Percentiles rank a stretch among this genome's conserved stretches.
Evolutionary conservation across 768 basidiomycete genomes (phyloP).

Genomic region (Tricholoma flavovirens): DNA sequence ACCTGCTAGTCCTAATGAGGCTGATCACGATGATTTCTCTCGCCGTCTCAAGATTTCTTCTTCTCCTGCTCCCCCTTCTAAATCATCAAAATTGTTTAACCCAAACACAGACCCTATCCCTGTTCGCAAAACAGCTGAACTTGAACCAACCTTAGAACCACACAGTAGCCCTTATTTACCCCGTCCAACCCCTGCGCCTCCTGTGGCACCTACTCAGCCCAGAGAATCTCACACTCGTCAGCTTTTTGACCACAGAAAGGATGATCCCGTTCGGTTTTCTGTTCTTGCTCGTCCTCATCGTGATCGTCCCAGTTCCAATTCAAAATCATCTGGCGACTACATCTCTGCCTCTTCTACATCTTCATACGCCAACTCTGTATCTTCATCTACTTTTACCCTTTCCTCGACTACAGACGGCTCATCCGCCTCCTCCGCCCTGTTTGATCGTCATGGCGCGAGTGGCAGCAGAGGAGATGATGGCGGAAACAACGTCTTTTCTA

Average conservation of each 20-base stretch:
- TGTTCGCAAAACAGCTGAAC: conserved; percentile 55
- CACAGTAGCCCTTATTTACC: conserved; percentile 44
- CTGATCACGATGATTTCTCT: conserved; percentile 70
- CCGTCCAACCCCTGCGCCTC: conserved; percentile 26
- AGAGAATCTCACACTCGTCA: conserved; percentile 40
- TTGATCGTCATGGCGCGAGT: conserved; percentile 45
- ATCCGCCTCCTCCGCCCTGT: conserved; percentile 64
- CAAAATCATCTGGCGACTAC: conserved; percentile 62
- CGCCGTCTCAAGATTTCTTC: conserved; percentile 65
- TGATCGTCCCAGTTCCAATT: conserved; percentile 42
- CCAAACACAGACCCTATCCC: conserved; percentile 67
- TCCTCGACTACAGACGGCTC: conserved; percentile 77
- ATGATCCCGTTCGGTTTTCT: conserved; percentile 86
- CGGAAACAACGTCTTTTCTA: conserved; percentile 58
- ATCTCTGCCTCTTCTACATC: conserved; percentile 72
- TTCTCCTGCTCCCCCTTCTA: conserved; percentile 32
- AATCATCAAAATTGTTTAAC: conserved; percentile 56
- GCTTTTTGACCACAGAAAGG: conserved; percentile 84
- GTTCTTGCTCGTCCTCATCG: conserved; percentile 48
- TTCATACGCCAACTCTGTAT: conserved; percentile 63
- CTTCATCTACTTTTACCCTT: conserved; percentile 66
- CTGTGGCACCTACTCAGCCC: conserved; percentile 9
- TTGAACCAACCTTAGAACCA: conserved; percentile 58
- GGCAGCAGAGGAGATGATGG: conserved; percentile 47
- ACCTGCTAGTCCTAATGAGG: conserved; percentile 32